phyloP scores from a whole-genome alignment of 73 alveolate genomes.

The Stentor roeselii region DNA sequence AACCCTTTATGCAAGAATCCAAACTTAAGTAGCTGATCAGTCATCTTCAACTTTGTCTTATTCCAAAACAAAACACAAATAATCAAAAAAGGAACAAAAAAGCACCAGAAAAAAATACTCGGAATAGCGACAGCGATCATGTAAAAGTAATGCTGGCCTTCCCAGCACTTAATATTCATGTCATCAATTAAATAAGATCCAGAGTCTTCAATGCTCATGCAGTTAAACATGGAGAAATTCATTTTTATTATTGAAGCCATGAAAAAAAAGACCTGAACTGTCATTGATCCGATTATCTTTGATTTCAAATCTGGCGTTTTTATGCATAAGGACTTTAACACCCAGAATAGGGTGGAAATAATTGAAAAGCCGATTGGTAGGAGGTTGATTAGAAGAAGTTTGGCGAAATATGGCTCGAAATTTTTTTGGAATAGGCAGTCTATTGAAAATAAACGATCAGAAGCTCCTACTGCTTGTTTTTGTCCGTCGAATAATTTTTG shows the following conservation, averaged over 20 bases:
- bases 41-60: background rate
- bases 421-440: too few species aligned
- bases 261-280: background rate
- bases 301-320: too few species aligned
- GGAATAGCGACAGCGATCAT: slow-evolving; percentile 23
- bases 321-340: too few species aligned
- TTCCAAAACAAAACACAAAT: background rate
- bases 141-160: background rate
- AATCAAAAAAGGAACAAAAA: slow-evolving; percentile 29
- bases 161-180: background rate
- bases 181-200: background rate
- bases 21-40: slow-evolving; percentile 5
- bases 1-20: slow-evolving; percentile 38
- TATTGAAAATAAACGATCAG: too few species aligned
- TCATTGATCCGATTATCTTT: background rate
- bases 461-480: slow-evolving; percentile 3
- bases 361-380: too few species aligned
- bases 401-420: too few species aligned
- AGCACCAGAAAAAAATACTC: slow-evolving; percentile 24
- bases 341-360: too few species aligned
- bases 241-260: background rate
- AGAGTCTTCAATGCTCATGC: slow-evolving; percentile 18
- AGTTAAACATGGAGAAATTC: background rate
- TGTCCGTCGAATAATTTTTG: background rate
- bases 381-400: too few species aligned